Evolutionary conservation across 176 grass and related monocot genomes (phyloP).

Genomic region (Zizania latifolia): DNA sequence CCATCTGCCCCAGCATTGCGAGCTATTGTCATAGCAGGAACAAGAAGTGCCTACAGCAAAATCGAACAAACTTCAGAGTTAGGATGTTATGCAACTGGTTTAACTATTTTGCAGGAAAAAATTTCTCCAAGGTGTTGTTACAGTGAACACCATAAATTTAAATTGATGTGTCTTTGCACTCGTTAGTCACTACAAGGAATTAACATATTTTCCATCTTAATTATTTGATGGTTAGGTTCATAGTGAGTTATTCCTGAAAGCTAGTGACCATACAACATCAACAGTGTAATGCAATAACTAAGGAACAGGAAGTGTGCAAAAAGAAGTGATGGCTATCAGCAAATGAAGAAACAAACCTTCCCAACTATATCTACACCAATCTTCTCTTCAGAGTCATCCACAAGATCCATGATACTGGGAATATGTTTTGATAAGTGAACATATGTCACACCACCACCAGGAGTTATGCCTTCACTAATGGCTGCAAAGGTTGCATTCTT

Average conservation of each 20-base stretch:
- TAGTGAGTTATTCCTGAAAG: not conserved
- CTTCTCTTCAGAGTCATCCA: constrained; percentile 76
- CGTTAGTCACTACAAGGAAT: not conserved
- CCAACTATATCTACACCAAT: constrained; percentile 81
- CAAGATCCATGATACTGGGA: constrained; percentile 48
- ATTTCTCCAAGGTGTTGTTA: not conserved
- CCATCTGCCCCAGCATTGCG: constrained; percentile 67
- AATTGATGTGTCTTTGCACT: not conserved
- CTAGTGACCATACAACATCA: not conserved
- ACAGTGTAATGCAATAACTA: not conserved
- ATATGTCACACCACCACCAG: constrained; percentile 69
- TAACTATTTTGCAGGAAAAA: not conserved
- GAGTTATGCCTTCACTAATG: constrained; percentile 84
- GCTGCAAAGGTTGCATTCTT: constrained; percentile 96
- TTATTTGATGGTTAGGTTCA: not conserved
- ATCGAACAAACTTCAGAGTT: constrained; percentile 4
- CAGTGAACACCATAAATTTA: not conserved
- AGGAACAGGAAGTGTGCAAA: not conserved
- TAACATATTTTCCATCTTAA: not conserved
- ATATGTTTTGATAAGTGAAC: constrained; percentile 81
- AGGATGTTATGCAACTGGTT: not conserved
- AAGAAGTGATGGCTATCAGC: not conserved
- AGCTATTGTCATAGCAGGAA: constrained; percentile 64
- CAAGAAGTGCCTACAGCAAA: constrained; percentile 63
- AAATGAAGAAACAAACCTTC: constrained; percentile 53